These are phyloP conservation scores for Ceratocystiopsis minuta DNA, from an alignment of 2,329 filamentous ascomycete genomes.

Conservation along the genomic window DNA sequence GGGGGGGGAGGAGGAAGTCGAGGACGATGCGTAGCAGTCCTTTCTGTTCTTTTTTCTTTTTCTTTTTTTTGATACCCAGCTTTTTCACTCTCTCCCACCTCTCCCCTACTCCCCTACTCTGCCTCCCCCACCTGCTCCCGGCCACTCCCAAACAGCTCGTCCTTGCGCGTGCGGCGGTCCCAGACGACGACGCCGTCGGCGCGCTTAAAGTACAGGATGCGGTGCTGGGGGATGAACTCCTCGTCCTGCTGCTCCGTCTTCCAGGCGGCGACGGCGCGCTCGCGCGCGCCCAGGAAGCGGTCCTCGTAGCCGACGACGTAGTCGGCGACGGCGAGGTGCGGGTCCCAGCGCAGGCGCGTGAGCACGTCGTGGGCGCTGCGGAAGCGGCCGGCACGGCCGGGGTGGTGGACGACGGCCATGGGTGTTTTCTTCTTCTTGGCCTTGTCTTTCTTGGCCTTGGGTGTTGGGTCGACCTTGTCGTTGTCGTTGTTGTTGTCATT, in stretches of 20 bases:
- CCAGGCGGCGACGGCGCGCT: constrained; percentile 37
- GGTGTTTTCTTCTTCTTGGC: constrained; percentile 3
- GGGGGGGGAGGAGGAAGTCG: constrained; percentile 27
- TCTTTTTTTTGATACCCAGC: not conserved
- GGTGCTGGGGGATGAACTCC: constrained; percentile 48
- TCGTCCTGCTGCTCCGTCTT: constrained; percentile 44
- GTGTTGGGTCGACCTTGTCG: no score
- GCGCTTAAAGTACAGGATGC: constrained; percentile 42
- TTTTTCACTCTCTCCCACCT: not conserved
- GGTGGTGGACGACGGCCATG: constrained; percentile 4
- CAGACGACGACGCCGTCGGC: constrained; percentile 34
- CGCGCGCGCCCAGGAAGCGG: constrained; percentile 35
- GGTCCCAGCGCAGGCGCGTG: constrained; percentile 41
- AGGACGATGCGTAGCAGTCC: not conserved
- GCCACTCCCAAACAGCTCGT: constrained; percentile 38
- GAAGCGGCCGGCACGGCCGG: constrained; percentile 24
- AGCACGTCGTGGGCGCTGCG: constrained; percentile 40
- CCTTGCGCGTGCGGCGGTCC: constrained; percentile 34
- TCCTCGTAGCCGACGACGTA: constrained; percentile 45
- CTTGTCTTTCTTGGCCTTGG: no score
- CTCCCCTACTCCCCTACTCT: not conserved
- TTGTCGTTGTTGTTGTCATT: constrained; percentile 11
- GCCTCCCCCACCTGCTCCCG: no score
- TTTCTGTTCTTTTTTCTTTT: not conserved
- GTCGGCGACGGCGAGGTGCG: constrained; percentile 29